Evolutionary conservation across 2,329 filamentous ascomycete species (phyloP).

Genomic region (Arthrobotrys entomopaga): DNA sequence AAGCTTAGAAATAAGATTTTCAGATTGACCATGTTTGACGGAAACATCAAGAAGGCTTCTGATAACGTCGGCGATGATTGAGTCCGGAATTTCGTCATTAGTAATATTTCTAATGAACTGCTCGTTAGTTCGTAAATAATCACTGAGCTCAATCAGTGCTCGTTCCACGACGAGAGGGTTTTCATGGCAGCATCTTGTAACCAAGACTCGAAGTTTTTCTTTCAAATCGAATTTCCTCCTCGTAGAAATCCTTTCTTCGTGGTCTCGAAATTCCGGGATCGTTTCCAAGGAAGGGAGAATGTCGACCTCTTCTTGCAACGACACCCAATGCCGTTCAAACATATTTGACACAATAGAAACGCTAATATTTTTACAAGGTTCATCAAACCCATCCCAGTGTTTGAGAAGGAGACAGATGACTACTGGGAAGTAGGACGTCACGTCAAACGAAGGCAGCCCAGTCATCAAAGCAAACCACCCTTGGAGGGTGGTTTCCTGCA

Average conservation of each 20-base stretch:
- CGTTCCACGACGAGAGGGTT: conserved; percentile 86
- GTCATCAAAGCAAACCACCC: conserved; percentile 85
- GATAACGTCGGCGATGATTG: conserved; percentile 75
- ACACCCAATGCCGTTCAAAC: conserved; percentile 70
- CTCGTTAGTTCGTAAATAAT: conserved; percentile 78
- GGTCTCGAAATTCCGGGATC: conserved; percentile 74
- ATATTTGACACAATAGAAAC: conserved; percentile 73
- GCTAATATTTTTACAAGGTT: conserved; percentile 70
- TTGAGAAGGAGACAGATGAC: conserved; percentile 87
- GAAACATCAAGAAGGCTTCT: conserved; percentile 86
- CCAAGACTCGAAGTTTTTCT: conserved; percentile 76
- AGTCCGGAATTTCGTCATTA: conserved; percentile 83
- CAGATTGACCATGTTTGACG: conserved; percentile 72
- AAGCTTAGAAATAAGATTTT: conserved; percentile 73
- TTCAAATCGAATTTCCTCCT: conserved; percentile 76
- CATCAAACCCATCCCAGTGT: conserved; percentile 78
- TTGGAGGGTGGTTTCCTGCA: conserved; percentile 81
- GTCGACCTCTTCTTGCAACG: conserved; percentile 74
- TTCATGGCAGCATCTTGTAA: conserved; percentile 79
- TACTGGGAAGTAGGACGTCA: conserved; percentile 82
- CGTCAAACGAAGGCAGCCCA: conserved; percentile 79
- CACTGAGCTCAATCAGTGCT: conserved; percentile 79
- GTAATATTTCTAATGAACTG: conserved; percentile 80
- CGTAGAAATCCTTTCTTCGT: conserved; percentile 73
- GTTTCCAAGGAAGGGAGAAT: conserved; percentile 80